Evolutionary conservation across 768 basidiomycete species (phyloP).

Genomic region (Tephrocybe sp.): DNA sequence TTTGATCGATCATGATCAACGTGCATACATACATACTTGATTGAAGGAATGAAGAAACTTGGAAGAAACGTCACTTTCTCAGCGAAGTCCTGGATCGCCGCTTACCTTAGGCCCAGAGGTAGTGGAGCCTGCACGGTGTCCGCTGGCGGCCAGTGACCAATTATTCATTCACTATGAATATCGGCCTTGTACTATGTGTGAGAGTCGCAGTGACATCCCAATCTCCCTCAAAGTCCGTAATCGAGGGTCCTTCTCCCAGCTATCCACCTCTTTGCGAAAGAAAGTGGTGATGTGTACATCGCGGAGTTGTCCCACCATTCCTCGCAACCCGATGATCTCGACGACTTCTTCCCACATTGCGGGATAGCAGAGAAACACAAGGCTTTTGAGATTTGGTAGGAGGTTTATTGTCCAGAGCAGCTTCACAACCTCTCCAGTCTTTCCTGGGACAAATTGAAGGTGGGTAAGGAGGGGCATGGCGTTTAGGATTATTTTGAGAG

Average conservation of each 20-base stretch:
- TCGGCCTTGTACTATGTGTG: neutral
- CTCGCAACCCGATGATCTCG: constrained; percentile 3
- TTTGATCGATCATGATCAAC: too few species aligned
- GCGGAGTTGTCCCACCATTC: neutral
- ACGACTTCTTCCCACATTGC: constrained; percentile 5
- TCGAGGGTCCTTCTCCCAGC: constrained; percentile 5
- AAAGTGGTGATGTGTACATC: neutral
- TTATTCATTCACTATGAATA: neutral
- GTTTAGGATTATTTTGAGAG: constrained; percentile 1
- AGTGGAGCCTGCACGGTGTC: too few species aligned
- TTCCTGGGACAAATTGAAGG: constrained; percentile 6
- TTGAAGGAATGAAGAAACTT: too few species aligned
- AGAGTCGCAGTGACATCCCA: neutral
- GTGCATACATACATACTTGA: too few species aligned
- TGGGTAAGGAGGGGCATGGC: constrained; percentile 2
- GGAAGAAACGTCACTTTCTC: too few species aligned
- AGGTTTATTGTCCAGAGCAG: constrained; percentile 5
- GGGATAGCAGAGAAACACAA: constrained; percentile 3
- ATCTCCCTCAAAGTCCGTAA: constrained; percentile 2
- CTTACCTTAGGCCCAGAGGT: too few species aligned
- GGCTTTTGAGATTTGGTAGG: neutral
- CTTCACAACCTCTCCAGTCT: constrained; percentile 6
- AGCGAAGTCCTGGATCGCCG: too few species aligned
- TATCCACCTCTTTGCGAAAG: constrained; percentile 1
- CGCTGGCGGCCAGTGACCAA: neutral